A percentile compares a stretch with the other conserved stretches of the same genome.
These are phyloP conservation scores for Ceratocystis cubensis DNA, from an alignment of 2,329 filamentous ascomycete genomes.

Conservation along the genomic window DNA sequence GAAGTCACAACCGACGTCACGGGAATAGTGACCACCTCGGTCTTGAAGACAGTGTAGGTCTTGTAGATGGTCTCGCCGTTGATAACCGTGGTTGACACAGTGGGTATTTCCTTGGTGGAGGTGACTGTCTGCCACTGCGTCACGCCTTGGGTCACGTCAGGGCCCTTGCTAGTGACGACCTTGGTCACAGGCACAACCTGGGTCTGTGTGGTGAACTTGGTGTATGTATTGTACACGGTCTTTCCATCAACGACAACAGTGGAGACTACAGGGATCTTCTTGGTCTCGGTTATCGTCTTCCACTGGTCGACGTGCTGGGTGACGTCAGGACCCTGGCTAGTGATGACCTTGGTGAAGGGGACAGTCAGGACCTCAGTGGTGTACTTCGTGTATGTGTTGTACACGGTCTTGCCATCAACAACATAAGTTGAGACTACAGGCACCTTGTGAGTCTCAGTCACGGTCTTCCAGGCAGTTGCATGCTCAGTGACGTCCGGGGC, in stretches of 20 bases:
- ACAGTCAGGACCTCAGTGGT: conserved; percentile 7
- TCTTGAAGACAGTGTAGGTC: background rate
- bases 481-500: conserved; percentile 11
- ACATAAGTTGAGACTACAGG: background rate
- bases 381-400: conserved; percentile 2
- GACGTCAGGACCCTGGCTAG: conserved; percentile 14
- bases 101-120: conserved; percentile 9
- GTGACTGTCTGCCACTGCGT: conserved; percentile 11
- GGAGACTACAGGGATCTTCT: background rate
- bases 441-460: conserved; percentile 7
- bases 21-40: conserved; percentile 9
- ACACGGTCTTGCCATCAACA: conserved; percentile 8
- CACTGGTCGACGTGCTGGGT: background rate
- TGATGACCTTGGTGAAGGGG: conserved; percentile 10
- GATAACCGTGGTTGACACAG: conserved; percentile 11
- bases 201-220: background rate
- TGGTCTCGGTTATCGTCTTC: conserved; percentile 8
- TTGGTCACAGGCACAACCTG: conserved; percentile 2
- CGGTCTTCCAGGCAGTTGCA: conserved; percentile 6
- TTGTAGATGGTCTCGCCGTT: conserved; percentile 13
- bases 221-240: conserved; percentile 3
- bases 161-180: conserved; percentile 12
- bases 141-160: conserved; percentile 10
- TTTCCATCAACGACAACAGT: conserved; percentile 3
- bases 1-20: conserved; percentile 1